Percentiles rank a stretch among this genome's conserved stretches.
Conservation (phyloP, 2,329 filamentous ascomycete genomes). For the Didymella arachidicola region DNA sequence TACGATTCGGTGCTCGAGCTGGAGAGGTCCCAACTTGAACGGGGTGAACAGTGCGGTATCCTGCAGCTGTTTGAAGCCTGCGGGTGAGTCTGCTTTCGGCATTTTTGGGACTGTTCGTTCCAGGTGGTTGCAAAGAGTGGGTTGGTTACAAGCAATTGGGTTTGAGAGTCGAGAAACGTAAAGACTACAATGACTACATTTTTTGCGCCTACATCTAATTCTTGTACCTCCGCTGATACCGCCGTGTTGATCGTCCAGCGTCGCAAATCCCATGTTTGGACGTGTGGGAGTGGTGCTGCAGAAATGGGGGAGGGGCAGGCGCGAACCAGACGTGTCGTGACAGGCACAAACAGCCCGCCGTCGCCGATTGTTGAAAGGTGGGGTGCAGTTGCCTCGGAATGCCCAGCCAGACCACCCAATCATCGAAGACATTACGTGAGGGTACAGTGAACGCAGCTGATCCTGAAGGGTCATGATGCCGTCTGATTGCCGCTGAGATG, state of each 20-base stretch:
- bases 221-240: constrained; percentile 41
- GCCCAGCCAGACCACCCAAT: constrained; percentile 25
- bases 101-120: constrained; percentile 28
- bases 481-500: constrained; percentile 5
- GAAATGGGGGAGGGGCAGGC: constrained; percentile 38
- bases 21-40: constrained; percentile 43
- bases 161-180: not conserved
- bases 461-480: constrained; percentile 24
- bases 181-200: constrained; percentile 18
- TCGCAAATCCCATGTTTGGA: constrained; percentile 29
- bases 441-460: constrained; percentile 20
- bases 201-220: constrained; percentile 21
- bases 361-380: constrained; percentile 10
- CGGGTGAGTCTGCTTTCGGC: constrained; percentile 42
- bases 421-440: constrained; percentile 37
- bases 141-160: not conserved
- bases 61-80: constrained; percentile 43
- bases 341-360: constrained; percentile 14
- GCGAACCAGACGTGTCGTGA: constrained; percentile 12
- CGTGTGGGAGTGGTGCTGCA: constrained; percentile 35
- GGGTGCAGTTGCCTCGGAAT: constrained; percentile 11
- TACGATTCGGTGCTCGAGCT: constrained; percentile 50
- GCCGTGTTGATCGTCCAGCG: constrained; percentile 7
- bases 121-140: not conserved
- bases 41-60: constrained; percentile 45